Percentiles rank a stretch among this genome's conserved stretches.
phyloP scores from a whole-genome alignment of 345 rosid genomes.

The Xanthoceras sorbifolium region DNA sequence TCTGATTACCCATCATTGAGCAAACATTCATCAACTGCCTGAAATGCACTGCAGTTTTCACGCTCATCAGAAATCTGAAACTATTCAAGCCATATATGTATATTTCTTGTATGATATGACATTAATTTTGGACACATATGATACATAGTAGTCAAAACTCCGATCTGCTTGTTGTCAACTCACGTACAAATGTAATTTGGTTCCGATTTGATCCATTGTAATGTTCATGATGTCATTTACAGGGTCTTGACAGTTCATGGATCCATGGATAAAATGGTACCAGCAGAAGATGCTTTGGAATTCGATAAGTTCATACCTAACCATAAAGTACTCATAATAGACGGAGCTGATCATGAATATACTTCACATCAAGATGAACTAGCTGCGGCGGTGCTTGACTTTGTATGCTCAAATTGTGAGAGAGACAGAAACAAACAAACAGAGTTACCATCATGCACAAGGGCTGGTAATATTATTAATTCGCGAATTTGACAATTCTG shows the following conservation, averaged over 20 bases:
- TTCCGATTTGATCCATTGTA: neutral
- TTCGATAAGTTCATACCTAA: conserved; percentile 63
- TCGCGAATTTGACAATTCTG: conserved; percentile 21
- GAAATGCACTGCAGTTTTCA: neutral
- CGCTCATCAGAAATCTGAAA: neutral
- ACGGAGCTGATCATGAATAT: conserved; percentile 91
- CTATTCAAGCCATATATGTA: neutral
- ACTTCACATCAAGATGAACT: conserved; percentile 69
- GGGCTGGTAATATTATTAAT: conserved; percentile 10
- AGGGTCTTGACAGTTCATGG: conserved; percentile 91
- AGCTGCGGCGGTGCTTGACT: conserved; percentile 48
- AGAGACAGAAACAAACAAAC: neutral
- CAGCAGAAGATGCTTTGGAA: conserved; percentile 61
- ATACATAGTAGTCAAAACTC: neutral
- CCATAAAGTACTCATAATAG: conserved; percentile 58
- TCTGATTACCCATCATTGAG: neutral
- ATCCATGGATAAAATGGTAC: conserved; percentile 60
- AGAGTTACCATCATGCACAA: neutral
- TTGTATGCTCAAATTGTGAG: conserved; percentile 34
- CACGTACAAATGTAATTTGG: neutral
- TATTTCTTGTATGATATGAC: neutral
- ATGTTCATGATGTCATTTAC: conserved; percentile 19
- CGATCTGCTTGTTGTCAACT: neutral
- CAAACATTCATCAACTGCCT: neutral
- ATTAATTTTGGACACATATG: neutral